Base-by-base conservation (phyloP, 176 grass and related monocot genomes). In the Coix lacrymajobi region DNA sequence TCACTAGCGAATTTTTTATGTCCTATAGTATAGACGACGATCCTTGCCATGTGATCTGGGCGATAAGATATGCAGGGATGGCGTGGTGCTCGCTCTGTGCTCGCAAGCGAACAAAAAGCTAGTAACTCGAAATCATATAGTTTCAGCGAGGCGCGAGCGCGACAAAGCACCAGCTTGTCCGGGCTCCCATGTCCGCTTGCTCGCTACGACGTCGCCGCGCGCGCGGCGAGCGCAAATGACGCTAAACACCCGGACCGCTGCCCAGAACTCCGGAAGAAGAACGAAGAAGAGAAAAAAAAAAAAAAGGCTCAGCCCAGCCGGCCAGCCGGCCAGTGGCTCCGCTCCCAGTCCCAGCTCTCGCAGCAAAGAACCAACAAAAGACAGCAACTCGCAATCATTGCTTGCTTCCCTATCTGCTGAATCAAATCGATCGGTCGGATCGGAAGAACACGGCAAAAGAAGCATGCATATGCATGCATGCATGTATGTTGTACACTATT, bases 131-230 rank as follows among this genome's bases (percentile, higher is more conserved):
- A 77, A 90, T 77, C 65, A 82, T n/a, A n/a, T 86, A 86, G 75
- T 78, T 78, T 72, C 81, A 82, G 73, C 56, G 56, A 58, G 41
- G 78, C 73, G 11, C n/a, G n/a, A n/a, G n/a, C n/a, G n/a, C 66
- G 88, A 86, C 88, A 86, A 86, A 71, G 83, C 56, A 6, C 43
- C 83, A 43, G 65, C 79, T 86, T 90, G 88, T 86, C 88, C 72
- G 69, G 78, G 73, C 66, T 73, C 73, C 45, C 72, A 66, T 86
- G 83, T 78, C 88, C 58, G 34, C 41, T 89, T 85, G 33, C 83
- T 56, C 75, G 11, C 62, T 54, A 6, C 65, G 45, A 22, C 60
- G 39, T 25, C 69, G 52, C 31, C 56, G 32, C 58, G 11, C n/a
- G n/a, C n/a, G 57, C 14, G 3, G 88, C 78, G 13, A 11, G 56